Conservation (phyloP, 2,329 filamentous ascomycete species). For the Hypoxylon sp. region DNA sequence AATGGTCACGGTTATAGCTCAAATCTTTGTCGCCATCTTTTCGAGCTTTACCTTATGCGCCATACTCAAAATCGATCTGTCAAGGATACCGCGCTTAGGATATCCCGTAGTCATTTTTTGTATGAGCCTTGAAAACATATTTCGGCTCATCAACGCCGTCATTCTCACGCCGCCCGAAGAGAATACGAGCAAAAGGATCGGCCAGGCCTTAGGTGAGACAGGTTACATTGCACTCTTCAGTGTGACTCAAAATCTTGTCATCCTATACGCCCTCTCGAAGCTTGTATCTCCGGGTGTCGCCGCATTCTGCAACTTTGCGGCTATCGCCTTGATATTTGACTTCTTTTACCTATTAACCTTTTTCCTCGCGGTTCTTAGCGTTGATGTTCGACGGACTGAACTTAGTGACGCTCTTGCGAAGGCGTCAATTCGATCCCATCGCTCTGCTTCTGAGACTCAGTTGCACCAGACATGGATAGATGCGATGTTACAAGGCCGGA, state of each 20-base stretch:
- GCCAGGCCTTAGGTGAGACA: constrained; percentile 79
- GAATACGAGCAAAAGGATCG: constrained; percentile 76
- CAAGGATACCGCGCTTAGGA: constrained; percentile 78
- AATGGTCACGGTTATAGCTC: constrained; percentile 76
- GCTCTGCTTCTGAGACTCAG: constrained; percentile 43
- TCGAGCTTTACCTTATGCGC: constrained; percentile 86
- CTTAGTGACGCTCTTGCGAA: constrained; percentile 78
- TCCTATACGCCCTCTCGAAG: constrained; percentile 75
- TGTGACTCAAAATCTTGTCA: constrained; percentile 75
- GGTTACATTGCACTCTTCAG: constrained; percentile 77
- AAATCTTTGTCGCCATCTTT: constrained; percentile 79
- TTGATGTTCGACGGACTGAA: constrained; percentile 82
- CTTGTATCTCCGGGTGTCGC: constrained; percentile 78
- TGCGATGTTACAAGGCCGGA: constrained; percentile 72
- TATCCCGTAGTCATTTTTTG: constrained; percentile 83
- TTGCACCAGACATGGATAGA: constrained; percentile 69
- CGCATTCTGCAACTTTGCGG: constrained; percentile 81
- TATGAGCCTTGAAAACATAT: constrained; percentile 83
- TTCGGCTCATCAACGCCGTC: constrained; percentile 82
- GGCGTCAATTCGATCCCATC: constrained; percentile 59
- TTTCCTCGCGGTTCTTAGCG: constrained; percentile 82
- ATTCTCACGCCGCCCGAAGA: constrained; percentile 78
- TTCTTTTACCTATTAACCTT: constrained; percentile 84
- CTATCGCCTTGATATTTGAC: constrained; percentile 80
- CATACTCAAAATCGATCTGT: constrained; percentile 79